These are phyloP conservation scores for Plasmodium chabaudi DNA, from an alignment of 169 alveolate species.

Conservation along the genomic window DNA sequence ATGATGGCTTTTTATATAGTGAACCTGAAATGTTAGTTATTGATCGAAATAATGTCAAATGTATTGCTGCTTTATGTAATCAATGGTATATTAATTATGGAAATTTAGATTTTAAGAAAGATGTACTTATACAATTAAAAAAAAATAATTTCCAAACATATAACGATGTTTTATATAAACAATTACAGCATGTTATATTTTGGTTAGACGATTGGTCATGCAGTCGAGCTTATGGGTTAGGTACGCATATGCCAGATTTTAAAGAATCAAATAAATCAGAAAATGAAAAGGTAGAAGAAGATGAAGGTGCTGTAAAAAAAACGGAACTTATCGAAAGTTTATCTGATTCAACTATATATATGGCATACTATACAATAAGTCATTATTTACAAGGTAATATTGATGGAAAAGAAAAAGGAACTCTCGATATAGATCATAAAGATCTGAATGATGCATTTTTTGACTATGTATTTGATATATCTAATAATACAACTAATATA, in stretches of 20 bases:
- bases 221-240: conserved; percentile 98
- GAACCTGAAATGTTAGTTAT: conserved; percentile 98
- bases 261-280: neutral
- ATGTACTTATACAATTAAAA: conserved; percentile 92
- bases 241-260: conserved; percentile 97
- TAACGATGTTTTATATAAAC: conserved; percentile 88
- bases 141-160: conserved; percentile 83
- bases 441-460: conserved; percentile 95
- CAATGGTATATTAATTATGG: conserved; percentile 99
- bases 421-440: conserved; percentile 90
- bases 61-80: conserved; percentile 96
- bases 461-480: conserved; percentile 94
- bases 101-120: conserved; percentile 95
- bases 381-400: conserved; percentile 96
- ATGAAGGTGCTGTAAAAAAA: neutral
- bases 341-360: conserved; percentile 99
- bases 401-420: conserved; percentile 91
- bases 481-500: conserved; percentile 87
- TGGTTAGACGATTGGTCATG: conserved; percentile 97
- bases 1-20: conserved; percentile 90
- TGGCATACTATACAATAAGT: conserved; percentile 99
- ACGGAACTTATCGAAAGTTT: conserved; percentile 96
- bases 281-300: neutral
- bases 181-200: conserved; percentile 91
- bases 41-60: conserved; percentile 96